Evolutionary conservation across 2,329 filamentous ascomycete species (phyloP).

Genomic region (Shiraia bambusicola): DNA sequence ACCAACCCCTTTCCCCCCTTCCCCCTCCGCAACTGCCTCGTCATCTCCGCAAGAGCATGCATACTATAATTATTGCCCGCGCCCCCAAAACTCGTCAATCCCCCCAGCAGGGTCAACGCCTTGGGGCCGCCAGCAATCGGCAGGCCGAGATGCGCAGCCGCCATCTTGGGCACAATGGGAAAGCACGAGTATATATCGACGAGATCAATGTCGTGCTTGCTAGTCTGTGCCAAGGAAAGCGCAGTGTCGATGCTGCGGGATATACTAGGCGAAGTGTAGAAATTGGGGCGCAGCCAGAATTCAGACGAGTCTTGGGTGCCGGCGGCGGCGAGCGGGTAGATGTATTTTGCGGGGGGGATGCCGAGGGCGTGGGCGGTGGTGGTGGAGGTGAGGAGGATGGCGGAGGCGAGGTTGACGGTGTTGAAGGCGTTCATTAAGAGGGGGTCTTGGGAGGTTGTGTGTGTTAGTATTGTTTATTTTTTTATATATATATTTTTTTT

Average conservation of each 20-base stretch:
- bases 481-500: neutral
- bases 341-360: slow-evolving; percentile 59
- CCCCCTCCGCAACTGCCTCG: slow-evolving; percentile 52
- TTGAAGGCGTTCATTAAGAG: slow-evolving; percentile 73
- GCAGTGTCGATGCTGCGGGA: slow-evolving; percentile 59
- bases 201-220: slow-evolving; percentile 57
- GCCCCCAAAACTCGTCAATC: slow-evolving; percentile 68
- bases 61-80: slow-evolving; percentile 72
- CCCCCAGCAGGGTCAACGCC: slow-evolving; percentile 63
- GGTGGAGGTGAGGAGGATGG: slow-evolving; percentile 61
- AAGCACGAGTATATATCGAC: slow-evolving; percentile 70
- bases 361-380: slow-evolving; percentile 57
- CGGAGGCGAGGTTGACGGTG: slow-evolving; percentile 64
- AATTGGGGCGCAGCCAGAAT: slow-evolving; percentile 66
- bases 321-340: slow-evolving; percentile 65
- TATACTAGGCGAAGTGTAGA: slow-evolving; percentile 60
- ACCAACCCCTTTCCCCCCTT: slow-evolving; percentile 56
- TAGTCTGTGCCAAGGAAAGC: slow-evolving; percentile 51
- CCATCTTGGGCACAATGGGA: slow-evolving; percentile 68
- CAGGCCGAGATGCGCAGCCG: slow-evolving; percentile 60
- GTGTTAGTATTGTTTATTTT: neutral
- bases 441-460: slow-evolving; percentile 53
- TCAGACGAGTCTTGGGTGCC: slow-evolving; percentile 59
- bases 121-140: slow-evolving; percentile 49
- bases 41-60: slow-evolving; percentile 53